Conservation (phyloP, 2,329 filamentous ascomycete species). For the Dothistroma pini region DNA sequence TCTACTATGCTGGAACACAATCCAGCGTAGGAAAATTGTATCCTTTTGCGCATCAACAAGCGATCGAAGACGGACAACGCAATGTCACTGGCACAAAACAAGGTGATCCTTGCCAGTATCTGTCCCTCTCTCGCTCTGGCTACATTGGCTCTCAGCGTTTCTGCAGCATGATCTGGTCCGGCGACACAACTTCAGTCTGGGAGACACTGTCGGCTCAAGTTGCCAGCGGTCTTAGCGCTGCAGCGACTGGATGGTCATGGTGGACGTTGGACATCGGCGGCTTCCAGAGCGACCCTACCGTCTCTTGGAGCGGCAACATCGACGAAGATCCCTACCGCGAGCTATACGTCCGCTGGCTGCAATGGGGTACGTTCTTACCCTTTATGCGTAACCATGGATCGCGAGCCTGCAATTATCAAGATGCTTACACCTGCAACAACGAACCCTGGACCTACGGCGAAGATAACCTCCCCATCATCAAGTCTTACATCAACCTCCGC, state of each 20-base stretch:
- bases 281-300: conserved; percentile 34
- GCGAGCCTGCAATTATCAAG: conserved; percentile 29
- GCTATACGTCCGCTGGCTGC: conserved; percentile 33
- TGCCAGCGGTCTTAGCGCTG: conserved; percentile 28
- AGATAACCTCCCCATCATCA: conserved; percentile 29
- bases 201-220: conserved; percentile 31
- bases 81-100: conserved; percentile 26
- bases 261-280: conserved; percentile 33
- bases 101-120: conserved; percentile 28
- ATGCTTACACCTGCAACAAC: conserved; percentile 39
- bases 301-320: conserved; percentile 35
- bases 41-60: conserved; percentile 33
- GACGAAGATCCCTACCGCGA: conserved; percentile 31
- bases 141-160: conserved; percentile 34
- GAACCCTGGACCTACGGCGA: conserved; percentile 34
- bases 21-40: conserved; percentile 31
- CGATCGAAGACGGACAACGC: conserved; percentile 32
- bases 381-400: conserved; percentile 35
- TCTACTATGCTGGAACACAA: conserved; percentile 34
- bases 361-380: conserved; percentile 34
- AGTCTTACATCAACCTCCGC: conserved; percentile 30
- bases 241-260: conserved; percentile 31
- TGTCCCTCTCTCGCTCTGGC: conserved; percentile 30
- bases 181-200: conserved; percentile 32
- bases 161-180: conserved; percentile 35